phyloP scores from a whole-genome alignment of 2,329 filamentous ascomycete genomes.

The Microthyrium microscopicum region DNA sequence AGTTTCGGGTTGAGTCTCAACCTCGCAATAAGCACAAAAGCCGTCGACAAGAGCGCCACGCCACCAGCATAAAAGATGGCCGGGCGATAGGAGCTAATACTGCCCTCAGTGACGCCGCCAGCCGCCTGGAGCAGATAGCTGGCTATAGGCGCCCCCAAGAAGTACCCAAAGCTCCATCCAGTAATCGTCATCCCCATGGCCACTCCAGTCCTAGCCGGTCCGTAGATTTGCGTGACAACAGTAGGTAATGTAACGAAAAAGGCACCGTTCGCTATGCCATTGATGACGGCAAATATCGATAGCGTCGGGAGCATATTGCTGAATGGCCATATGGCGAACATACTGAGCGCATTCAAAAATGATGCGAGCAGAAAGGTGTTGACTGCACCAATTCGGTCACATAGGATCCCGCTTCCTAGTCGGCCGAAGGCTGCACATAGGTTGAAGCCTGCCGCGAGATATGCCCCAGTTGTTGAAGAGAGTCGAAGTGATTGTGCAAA shows the following conservation, averaged over 20 bases:
- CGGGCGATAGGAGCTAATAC: constrained; percentile 14
- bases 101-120: constrained; percentile 11
- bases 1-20: constrained; percentile 13
- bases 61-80: constrained; percentile 16
- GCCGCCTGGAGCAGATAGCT: constrained; percentile 15
- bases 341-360: constrained; percentile 14
- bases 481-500: constrained; percentile 16
- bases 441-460: constrained; percentile 15
- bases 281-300: constrained; percentile 15
- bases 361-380: constrained; percentile 17
- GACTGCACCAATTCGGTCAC: constrained; percentile 17
- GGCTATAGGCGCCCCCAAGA: constrained; percentile 16
- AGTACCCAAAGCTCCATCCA: constrained; percentile 15
- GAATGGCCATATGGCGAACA: constrained; percentile 18
- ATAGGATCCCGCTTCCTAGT: constrained; percentile 14
- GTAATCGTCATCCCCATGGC: constrained; percentile 16
- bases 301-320: constrained; percentile 14
- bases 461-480: no score
- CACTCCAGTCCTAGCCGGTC: constrained; percentile 14
- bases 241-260: constrained; percentile 17
- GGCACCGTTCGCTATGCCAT: constrained; percentile 16
- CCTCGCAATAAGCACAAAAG: constrained; percentile 14
- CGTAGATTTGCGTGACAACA: constrained; percentile 16
- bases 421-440: constrained; percentile 16
- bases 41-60: constrained; percentile 8